Evolutionary conservation across 768 basidiomycete species (phyloP).

Genomic region (Chlorophyllum brunneum): DNA sequence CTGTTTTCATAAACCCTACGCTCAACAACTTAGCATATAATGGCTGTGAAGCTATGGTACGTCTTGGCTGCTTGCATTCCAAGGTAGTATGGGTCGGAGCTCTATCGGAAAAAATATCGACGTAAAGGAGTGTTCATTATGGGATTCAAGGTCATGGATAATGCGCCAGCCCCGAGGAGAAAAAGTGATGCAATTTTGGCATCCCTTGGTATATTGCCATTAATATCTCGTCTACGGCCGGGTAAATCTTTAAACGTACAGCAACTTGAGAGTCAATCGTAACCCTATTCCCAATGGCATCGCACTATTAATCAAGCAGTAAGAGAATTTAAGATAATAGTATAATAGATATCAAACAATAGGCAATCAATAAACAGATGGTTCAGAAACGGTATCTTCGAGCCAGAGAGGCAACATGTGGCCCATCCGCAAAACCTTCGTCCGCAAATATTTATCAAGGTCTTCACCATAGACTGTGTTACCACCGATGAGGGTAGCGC

Average conservation of each 20-base stretch:
- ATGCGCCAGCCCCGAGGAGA: too few species aligned
- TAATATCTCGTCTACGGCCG: too few species aligned
- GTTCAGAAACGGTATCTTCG: slow-evolving; percentile 27
- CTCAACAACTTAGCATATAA: too few species aligned
- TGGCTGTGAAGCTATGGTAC: too few species aligned
- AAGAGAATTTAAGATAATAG: neutral
- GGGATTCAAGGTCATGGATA: too few species aligned
- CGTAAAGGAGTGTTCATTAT: neutral
- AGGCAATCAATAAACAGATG: slow-evolving; percentile 19
- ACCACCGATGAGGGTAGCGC: slow-evolving; percentile 80
- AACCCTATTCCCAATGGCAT: too few species aligned
- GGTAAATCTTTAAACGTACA: too few species aligned
- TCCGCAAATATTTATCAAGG: slow-evolving; percentile 90
- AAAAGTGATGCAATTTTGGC: too few species aligned
- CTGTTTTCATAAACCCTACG: too few species aligned
- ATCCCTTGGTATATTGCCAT: too few species aligned
- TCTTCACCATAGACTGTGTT: slow-evolving; percentile 77
- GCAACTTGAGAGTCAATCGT: too few species aligned
- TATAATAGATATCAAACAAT: slow-evolving; percentile 7
- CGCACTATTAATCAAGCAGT: too few species aligned
- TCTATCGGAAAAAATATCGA: neutral
- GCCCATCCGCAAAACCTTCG: slow-evolving; percentile 97
- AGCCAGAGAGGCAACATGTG: slow-evolving; percentile 75
- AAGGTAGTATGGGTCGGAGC: neutral
- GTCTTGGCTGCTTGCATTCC: neutral